phyloP scores from a whole-genome alignment of 768 basidiomycete species.

The Suillus decipiens region DNA sequence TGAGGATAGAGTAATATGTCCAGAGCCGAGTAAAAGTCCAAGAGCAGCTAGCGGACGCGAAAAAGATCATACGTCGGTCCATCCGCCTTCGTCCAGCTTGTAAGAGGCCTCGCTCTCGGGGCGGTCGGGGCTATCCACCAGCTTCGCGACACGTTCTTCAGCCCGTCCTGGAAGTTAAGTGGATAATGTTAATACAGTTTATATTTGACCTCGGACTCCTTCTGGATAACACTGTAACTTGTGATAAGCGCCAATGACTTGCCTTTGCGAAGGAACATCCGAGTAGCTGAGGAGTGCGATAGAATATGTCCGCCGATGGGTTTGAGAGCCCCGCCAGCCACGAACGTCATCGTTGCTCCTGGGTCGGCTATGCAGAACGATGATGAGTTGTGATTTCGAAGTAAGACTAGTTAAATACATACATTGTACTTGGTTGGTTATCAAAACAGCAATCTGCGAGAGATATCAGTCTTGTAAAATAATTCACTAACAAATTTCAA shows the following conservation, averaged over 20 bases:
- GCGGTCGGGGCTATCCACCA: conserved; percentile 87
- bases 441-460: conserved; percentile 72
- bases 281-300: conserved; percentile 85
- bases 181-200: neutral
- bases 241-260: conserved; percentile 12
- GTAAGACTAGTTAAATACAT: conserved; percentile 19
- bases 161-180: conserved; percentile 60
- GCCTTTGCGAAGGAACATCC: conserved; percentile 90
- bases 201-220: too few species aligned
- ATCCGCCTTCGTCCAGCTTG: conserved; percentile 89
- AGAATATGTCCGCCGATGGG: conserved; percentile 90
- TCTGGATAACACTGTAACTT: neutral
- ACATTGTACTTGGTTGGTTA: conserved; percentile 96
- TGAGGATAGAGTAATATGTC: conserved; percentile 1
- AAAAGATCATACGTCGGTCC: conserved; percentile 70
- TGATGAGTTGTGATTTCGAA: neutral
- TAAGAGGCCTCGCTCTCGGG: conserved; percentile 92
- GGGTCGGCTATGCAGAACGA: conserved; percentile 72
- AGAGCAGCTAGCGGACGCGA: neutral
- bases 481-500: conserved; percentile 17
- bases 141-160: conserved; percentile 87
- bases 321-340: conserved; percentile 90
- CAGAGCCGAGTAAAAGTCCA: neutral
- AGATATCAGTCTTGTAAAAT: conserved; percentile 12
- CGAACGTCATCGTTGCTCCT: conserved; percentile 93